Evolutionary conservation across 2,329 filamentous ascomycete genomes (phyloP), one percentile per base, ranked within the genome.

Genomic region (Botrytis porri): DNA sequence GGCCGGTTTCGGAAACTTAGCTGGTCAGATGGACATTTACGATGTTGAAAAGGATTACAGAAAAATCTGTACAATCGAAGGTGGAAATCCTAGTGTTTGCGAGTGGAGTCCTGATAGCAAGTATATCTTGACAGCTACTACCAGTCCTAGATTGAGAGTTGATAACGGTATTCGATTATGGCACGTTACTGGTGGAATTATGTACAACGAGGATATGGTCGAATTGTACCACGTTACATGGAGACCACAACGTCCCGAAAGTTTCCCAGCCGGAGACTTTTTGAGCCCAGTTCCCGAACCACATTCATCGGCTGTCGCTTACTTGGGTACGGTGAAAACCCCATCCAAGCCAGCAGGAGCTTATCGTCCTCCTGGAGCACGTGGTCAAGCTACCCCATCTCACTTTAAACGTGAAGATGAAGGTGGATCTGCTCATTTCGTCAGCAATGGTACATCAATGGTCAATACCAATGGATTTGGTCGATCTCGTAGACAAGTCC

Each of bases 391-490:
- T 71, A 98, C 96, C 0, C 96, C 96, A 16, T 86, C 98, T 75
- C 93, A 96, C 78, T 99, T 98, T 86, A 97, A 97, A 87, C 94
- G 96, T 73, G 96, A 99, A 83, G 96, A 99, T 77, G 94, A 99
- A 83, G 96, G 96, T 70, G 96, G 96, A 70, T 93, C 93, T 14
- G 95, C 95, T 10, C 97, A 95, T 80, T 85, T 93, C 74, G 87
- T 90, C 78, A 91, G 93, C 82, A 95, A 96, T 76, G 94, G 93
- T 41, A 88, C 90, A 41, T 89, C 90, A n/a, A 82, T 89, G 59
- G 80, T 84, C 48, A 83, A 83, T 62, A 85, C 90, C 65, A 97
- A 95, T 79, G 93, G 93, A n/a, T 98, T 97, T 80, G 94, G 89
- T 63, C 85, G 76, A 83, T 75, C 88, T 63, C 91, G 93, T 78